Evolutionary conservation across 2,329 filamentous ascomycete genomes (phyloP).

Genomic region (Aspergillus sp.): DNA sequence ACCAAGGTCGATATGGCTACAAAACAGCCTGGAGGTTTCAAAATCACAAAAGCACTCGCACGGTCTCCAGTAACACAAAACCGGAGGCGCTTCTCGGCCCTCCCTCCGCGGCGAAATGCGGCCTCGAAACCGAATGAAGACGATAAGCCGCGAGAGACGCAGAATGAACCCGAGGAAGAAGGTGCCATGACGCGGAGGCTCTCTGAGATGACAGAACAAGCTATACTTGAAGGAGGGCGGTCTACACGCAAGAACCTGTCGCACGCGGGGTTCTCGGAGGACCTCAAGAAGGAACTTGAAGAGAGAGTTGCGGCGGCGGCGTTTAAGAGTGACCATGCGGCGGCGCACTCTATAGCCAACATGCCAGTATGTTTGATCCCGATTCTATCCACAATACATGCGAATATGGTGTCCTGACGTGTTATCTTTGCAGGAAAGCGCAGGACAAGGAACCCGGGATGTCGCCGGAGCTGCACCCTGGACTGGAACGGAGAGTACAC

Average conservation of each 20-base stretch:
- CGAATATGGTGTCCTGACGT: background rate
- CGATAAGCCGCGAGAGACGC: conserved; percentile 8
- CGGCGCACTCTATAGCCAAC: conserved; percentile 53
- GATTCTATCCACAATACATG: background rate
- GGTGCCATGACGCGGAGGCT: conserved; percentile 61
- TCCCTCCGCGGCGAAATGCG: conserved; percentile 24
- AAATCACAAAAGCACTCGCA: conserved; percentile 15
- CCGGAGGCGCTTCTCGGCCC: conserved; percentile 23
- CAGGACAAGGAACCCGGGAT: conserved; percentile 66
- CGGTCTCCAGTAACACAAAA: conserved; percentile 12
- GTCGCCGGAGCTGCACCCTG: conserved; percentile 70
- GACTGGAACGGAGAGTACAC: conserved; percentile 72
- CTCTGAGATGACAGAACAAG: conserved; percentile 61
- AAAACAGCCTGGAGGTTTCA: conserved; percentile 16
- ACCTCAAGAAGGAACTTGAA: conserved; percentile 58
- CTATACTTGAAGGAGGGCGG: conserved; percentile 55
- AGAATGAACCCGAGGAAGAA: conserved; percentile 36
- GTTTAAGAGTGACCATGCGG: conserved; percentile 54
- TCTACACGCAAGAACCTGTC: conserved; percentile 57
- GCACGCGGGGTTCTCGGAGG: conserved; percentile 63
- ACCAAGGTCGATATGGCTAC: conserved; percentile 22
- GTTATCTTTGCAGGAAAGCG: conserved; percentile 45
- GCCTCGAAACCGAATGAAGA: conserved; percentile 17
- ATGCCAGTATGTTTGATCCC: conserved; percentile 46
- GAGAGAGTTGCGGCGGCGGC: conserved; percentile 58